Base-by-base conservation (phyloP, 106 monocot genomes). In the Dioscorea alata region DNA sequence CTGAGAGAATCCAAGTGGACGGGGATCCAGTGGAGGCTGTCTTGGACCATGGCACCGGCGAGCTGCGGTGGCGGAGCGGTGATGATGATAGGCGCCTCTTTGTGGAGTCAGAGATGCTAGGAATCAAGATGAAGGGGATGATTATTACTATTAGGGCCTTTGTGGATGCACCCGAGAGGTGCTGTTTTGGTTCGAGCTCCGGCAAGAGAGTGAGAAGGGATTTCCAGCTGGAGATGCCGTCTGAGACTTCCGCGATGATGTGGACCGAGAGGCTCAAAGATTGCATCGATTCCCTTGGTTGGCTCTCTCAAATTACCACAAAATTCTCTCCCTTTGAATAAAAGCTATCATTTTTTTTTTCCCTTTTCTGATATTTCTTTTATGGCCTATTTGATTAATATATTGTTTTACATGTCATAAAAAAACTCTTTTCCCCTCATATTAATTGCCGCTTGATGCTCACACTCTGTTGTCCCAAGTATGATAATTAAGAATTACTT, bases 31-130 rank as follows among this genome's bases (percentile, higher is more conserved):
- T 6, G 42, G 42, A 42, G 42, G 42, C 10, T 6, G 42, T 42
- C 42, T 10, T 42, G 42, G 42, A 42, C 42, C 42, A 42, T 42
- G 42, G 42, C 42, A 6, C 24, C 51, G 93, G 81, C 33, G 58
- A 18, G 61, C 71, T 89, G 57, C 61, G 72, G 66, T 82, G 92
- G 96, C 59, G 80, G 42, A 42, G 9, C 42, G 68, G 21, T 19
- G 42, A 42, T 42, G 10, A 42, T 6, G 80, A 82, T 23, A 24
- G 69, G 66, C 54, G 33, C 25, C 60, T 97, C 67, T n/a, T 33
- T 28, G 57, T 87, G 50, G 86, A 86, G 68, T 53, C 63, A 72
- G 92, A 92, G 42, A 86, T 86, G 33, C 75, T 97, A 21, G 96
- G 96, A 24, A 48, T 97, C 24, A 76, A 58, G 62, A 70, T 49